Percentiles rank a stretch among this genome's conserved stretches.
Evolutionary conservation across 177 flowering plant species (phyloP).

Genomic region (Vitis hybrid): DNA sequence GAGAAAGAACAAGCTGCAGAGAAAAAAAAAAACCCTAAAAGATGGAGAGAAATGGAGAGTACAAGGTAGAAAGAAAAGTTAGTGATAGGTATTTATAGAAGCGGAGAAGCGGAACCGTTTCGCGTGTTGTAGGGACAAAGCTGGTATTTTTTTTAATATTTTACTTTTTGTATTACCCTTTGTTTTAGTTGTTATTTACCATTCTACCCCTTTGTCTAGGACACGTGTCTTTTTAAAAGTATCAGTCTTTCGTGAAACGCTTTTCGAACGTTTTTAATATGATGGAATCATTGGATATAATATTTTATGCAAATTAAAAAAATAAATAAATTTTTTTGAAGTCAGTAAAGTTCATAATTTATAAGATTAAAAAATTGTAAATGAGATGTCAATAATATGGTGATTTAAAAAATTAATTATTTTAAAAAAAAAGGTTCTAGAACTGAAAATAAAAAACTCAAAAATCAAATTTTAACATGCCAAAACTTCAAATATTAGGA

Average conservation of each 20-base stretch:
- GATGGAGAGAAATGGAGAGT: background rate
- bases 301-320: too few species aligned
- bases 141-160: background rate
- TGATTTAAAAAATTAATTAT: too few species aligned
- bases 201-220: background rate
- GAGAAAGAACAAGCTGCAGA: background rate
- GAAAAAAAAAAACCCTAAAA: background rate
- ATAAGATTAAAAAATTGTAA: too few species aligned
- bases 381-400: too few species aligned
- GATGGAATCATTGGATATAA: too few species aligned
- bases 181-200: background rate
- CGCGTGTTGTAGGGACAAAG: conserved; percentile 3
- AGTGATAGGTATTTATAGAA: conserved; percentile 22
- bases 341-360: background rate
- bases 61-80: background rate
- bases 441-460: background rate
- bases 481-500: too few species aligned
- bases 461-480: too few species aligned
- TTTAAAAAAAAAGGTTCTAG: too few species aligned
- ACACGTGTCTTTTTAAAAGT: background rate
- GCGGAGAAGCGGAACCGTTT: conserved; percentile 38
- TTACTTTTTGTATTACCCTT: conserved; percentile 1
- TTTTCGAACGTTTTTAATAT: too few species aligned
- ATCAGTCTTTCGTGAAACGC: too few species aligned
- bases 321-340: too few species aligned